A percentile compares a stretch with the other conserved stretches of the same genome.
Conservation (phyloP, 768 basidiomycete species). For the Russula sp. region DNA sequence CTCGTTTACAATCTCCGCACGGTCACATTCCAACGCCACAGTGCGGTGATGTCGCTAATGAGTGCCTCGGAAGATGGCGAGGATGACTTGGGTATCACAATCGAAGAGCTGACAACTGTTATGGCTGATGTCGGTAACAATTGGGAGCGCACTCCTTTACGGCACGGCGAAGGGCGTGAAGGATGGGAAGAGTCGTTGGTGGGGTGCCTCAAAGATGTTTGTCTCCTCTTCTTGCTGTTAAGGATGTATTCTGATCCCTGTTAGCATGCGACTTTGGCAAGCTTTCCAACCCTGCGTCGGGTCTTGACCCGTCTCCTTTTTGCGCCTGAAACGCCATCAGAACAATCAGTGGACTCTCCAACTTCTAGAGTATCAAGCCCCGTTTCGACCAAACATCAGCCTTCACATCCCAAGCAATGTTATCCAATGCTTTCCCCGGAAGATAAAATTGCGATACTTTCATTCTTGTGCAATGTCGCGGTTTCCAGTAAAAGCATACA, state of each 20-base stretch:
- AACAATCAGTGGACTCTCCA: constrained; percentile 46
- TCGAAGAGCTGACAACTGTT: constrained; percentile 60
- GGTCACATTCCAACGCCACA: constrained; percentile 70
- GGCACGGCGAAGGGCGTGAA: constrained; percentile 68
- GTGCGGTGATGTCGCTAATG: constrained; percentile 66
- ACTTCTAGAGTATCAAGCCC: constrained; percentile 49
- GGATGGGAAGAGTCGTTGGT: constrained; percentile 92
- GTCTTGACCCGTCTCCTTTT: constrained; percentile 74
- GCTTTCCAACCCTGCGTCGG: constrained; percentile 69
- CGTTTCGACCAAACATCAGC: constrained; percentile 38
- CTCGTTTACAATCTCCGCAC: constrained; percentile 90
- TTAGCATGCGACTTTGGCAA: constrained; percentile 71
- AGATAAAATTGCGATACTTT: constrained; percentile 81
- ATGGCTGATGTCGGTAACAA: constrained; percentile 82
- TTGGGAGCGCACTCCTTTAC: constrained; percentile 77
- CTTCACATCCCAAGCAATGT: constrained; percentile 58
- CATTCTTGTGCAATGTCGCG: constrained; percentile 86
- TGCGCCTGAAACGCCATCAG: constrained; percentile 51
- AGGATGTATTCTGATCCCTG: constrained; percentile 4
- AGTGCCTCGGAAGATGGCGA: constrained; percentile 43
- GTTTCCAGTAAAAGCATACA: constrained; percentile 89
- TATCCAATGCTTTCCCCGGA: constrained; percentile 70
- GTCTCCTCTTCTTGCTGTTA: constrained; percentile 37
- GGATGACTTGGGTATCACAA: constrained; percentile 51
- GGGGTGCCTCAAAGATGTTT: constrained; percentile 84